Base-by-base conservation (phyloP, 2,329 filamentous ascomycete genomes). In the Aureobasidium lini region DNA sequence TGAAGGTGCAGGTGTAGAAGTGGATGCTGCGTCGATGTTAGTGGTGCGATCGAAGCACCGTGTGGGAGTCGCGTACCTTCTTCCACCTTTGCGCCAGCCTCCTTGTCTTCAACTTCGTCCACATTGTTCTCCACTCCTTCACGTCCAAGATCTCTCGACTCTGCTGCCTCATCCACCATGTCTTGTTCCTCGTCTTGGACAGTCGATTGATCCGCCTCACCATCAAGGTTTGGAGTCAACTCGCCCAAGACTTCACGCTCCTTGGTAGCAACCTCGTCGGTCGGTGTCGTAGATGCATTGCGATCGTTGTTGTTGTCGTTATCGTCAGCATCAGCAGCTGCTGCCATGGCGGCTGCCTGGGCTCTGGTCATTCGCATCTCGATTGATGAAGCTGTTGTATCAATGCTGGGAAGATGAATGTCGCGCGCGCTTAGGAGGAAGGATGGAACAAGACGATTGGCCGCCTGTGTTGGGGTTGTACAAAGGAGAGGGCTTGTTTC, bases 361-460 rank as follows among this genome's bases (percentile, higher is more conserved):
- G 75, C 73, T 61, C 76, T 73, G 58, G 76, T 78, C 62, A 77
- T 68, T 69, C 76, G 75, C 71, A 73, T 73, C 23, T 6, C 48
- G 29, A 23, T n/a, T 18, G 54, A 40, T 31, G 39, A 47, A 15
- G 6, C 6, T 10, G 47, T 2, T 7, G n/a, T 37, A 56, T 40
- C 31, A 32, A 50, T 50, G 23, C 18, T 52, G 36, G 8, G 16
- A 29, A 28, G 34, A 39, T 52, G 18, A 10, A 50, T 6, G 47
- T 50, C 36, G 23, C 34, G 48, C 48, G 48, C 18, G 34, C 23
- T 23, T 31, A 39, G 13, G 48, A 13, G 31, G 9, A 4, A 13
- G n/a, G 34, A 39, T 2, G 34, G n/a, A 34, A 47, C 23, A 13
- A 48, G 44, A 49, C 29, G n/a, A 31, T 29, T 18, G 4, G 46